Evolutionary conservation across 2,329 filamentous ascomycete species (phyloP).

Genomic region (Curvularia eragrostidis): DNA sequence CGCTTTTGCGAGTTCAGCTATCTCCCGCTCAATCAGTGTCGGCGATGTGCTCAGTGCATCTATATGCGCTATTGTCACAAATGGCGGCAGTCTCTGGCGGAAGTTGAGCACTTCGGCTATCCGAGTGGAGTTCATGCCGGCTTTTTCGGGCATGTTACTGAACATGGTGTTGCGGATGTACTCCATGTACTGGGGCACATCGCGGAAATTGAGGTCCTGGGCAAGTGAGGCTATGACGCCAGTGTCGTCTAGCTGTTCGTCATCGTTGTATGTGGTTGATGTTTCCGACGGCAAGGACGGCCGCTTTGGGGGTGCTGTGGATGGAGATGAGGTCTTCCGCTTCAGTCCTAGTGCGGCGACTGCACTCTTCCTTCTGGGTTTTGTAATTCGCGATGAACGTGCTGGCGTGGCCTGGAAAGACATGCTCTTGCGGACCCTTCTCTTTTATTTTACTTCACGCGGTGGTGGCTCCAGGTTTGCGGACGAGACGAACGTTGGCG

Average conservation of each 20-base stretch:
- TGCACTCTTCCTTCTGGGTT: conserved; percentile 32
- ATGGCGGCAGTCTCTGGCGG: conserved; percentile 64
- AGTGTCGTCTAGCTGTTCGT: conserved; percentile 63
- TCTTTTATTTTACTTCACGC: not conserved
- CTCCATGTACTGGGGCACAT: conserved; percentile 69
- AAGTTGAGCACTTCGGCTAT: conserved; percentile 70
- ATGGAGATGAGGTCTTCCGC: conserved; percentile 48
- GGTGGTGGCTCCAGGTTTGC: not conserved
- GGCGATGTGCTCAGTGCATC: conserved; percentile 68
- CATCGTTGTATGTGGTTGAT: conserved; percentile 43
- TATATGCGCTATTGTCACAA: conserved; percentile 71
- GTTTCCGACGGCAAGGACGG: conserved; percentile 26
- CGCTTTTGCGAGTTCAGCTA: conserved; percentile 64
- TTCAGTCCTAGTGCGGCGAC: conserved; percentile 38
- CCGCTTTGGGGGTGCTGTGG: conserved; percentile 46
- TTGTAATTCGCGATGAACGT: conserved; percentile 42
- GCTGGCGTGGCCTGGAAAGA: conserved; percentile 41
- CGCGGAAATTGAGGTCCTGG: conserved; percentile 63
- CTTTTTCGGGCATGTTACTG: conserved; percentile 63
- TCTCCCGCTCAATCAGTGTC: conserved; percentile 71
- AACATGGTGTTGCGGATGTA: conserved; percentile 70
- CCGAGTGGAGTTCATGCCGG: conserved; percentile 69
- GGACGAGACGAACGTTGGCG: not conserved
- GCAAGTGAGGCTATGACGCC: conserved; percentile 64
- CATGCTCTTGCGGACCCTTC: conserved; percentile 21